phyloP scores from a whole-genome alignment of 164 flowering plant genomes.

The Malania oleifera region DNA sequence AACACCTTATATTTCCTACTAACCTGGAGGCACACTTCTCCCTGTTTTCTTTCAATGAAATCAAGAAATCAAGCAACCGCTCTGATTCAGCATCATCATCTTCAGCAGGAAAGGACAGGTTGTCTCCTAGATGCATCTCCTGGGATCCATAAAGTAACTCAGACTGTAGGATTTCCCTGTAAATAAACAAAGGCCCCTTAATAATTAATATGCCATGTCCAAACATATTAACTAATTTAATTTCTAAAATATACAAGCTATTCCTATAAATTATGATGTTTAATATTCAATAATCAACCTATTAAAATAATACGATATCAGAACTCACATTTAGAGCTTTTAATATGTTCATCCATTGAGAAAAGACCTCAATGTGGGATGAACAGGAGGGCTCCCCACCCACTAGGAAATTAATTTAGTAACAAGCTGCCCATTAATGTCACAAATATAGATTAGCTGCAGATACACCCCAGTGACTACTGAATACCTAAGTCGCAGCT shows the following conservation, averaged over 20 bases:
- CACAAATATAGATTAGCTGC: no score
- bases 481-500: no score
- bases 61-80: neutral
- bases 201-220: neutral
- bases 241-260: neutral
- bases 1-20: neutral
- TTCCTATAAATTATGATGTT: neutral
- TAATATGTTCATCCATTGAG: neutral
- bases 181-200: constrained; percentile 6
- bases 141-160: neutral
- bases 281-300: neutral
- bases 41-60: neutral
- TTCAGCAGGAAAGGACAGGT: neutral
- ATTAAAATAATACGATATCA: neutral
- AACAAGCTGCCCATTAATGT: no score
- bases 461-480: no score
- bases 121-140: neutral
- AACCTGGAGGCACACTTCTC: neutral
- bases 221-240: neutral
- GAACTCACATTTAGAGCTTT: neutral
- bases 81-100: neutral
- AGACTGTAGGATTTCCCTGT: neutral
- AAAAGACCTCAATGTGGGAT: neutral
- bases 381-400: no score
- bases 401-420: no score